A percentile compares a stretch with the other conserved stretches of the same genome.
Evolutionary conservation across 306 rosid species (phyloP).

Genomic region (Hippophae tibetana): DNA sequence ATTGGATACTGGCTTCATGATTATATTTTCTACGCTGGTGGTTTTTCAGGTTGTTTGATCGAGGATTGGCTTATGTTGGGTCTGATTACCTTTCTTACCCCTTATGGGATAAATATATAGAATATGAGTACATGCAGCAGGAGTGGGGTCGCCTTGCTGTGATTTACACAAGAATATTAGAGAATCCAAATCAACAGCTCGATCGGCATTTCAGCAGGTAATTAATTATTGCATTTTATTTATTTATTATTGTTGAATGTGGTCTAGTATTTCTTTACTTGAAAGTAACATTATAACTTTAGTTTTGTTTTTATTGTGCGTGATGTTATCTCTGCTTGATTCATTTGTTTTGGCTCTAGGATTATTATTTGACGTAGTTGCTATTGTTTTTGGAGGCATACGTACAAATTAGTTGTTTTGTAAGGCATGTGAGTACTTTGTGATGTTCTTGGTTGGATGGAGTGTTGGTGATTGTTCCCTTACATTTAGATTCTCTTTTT

Average conservation of each 20-base stretch:
- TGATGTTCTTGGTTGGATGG: no score
- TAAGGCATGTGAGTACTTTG: background rate
- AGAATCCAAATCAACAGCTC: conserved; percentile 90
- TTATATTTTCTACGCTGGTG: conserved; percentile 15
- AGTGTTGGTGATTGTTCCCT: no score
- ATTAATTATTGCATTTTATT: conserved; percentile 6
- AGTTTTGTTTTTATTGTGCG: background rate
- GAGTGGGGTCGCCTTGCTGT: conserved; percentile 88
- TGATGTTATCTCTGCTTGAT: background rate
- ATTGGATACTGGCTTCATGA: conserved; percentile 32
- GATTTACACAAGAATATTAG: conserved; percentile 82
- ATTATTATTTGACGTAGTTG: background rate
- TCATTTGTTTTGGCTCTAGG: background rate
- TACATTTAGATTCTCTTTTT: no score
- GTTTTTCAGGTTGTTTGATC: conserved; percentile 89
- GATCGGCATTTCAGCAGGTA: conserved; percentile 93
- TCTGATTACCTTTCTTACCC: conserved; percentile 90
- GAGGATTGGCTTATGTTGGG: conserved; percentile 93
- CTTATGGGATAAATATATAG: conserved; percentile 96
- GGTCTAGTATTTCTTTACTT: background rate
- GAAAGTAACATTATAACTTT: background rate
- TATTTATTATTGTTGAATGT: no score
- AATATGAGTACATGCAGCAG: conserved; percentile 93
- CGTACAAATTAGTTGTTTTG: background rate
- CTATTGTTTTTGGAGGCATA: background rate